A percentile compares a stretch with the other conserved stretches of the same genome.
These are phyloP conservation scores for Nigrospora osmanthi DNA, from an alignment of 2,329 filamentous ascomycete genomes.

Conservation along the genomic window DNA sequence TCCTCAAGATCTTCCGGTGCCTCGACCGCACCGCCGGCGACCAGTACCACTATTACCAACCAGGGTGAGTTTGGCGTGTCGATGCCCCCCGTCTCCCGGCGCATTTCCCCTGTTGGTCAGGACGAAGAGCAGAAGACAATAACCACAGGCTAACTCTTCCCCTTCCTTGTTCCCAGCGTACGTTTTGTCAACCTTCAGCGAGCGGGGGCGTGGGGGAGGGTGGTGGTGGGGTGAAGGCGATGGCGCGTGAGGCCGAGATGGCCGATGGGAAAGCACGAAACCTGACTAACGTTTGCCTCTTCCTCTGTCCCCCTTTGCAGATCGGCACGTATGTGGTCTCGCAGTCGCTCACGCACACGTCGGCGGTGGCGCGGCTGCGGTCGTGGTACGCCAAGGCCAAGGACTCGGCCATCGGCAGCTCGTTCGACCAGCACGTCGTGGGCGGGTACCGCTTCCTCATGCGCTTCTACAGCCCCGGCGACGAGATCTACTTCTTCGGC, in stretches of 20 bases:
- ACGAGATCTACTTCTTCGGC: constrained; percentile 65
- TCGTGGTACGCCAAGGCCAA: constrained; percentile 68
- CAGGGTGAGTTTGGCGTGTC: background rate
- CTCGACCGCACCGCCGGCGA: constrained; percentile 54
- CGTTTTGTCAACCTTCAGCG: background rate
- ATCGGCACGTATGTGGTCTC: constrained; percentile 68
- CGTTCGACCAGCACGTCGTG: constrained; percentile 76
- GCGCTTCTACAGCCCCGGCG: constrained; percentile 59
- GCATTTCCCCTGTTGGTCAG: background rate
- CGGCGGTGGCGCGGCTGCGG: constrained; percentile 45
- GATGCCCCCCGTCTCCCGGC: background rate
- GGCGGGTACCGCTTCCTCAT: constrained; percentile 75
- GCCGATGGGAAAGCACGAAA: too few relatives aligned
- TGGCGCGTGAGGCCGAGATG: too few relatives aligned
- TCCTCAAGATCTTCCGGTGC: constrained; percentile 65
- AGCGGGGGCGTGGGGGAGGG: too few relatives aligned
- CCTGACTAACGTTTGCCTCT: too few relatives aligned
- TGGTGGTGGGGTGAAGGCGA: too few relatives aligned
- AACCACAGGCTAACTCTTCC: too few relatives aligned
- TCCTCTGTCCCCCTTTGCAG: constrained; percentile 28
- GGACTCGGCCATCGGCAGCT: constrained; percentile 72
- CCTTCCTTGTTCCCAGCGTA: background rate
- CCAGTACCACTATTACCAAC: constrained; percentile 30
- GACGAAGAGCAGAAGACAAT: too few relatives aligned
- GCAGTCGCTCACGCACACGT: constrained; percentile 49